Percentiles rank a stretch among this genome's conserved stretches.
phyloP scores from a whole-genome alignment of 2,329 filamentous ascomycete genomes.

The Cladosporium austrohemisphaericum region DNA sequence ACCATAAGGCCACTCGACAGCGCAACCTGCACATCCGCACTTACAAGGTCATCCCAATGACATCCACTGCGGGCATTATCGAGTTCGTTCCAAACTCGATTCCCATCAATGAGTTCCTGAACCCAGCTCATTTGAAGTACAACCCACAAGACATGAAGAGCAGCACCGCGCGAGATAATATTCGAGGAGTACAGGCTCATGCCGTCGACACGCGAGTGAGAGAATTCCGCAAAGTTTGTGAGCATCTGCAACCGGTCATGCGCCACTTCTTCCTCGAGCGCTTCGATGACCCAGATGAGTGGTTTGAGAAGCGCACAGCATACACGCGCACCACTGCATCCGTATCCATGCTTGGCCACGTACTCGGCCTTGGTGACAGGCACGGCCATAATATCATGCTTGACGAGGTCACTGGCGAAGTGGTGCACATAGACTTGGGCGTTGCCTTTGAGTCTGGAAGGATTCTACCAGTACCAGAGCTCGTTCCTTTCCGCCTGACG shows the following conservation, averaged over 20 bases:
- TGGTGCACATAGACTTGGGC: constrained; percentile 93
- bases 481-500: constrained; percentile 92
- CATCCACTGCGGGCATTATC: constrained; percentile 80
- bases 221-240: constrained; percentile 72
- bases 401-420: constrained; percentile 84
- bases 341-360: constrained; percentile 85
- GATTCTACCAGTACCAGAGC: constrained; percentile 89
- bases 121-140: constrained; percentile 85
- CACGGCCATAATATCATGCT: constrained; percentile 97
- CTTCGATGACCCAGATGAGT: constrained; percentile 90
- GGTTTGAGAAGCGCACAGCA: constrained; percentile 83
- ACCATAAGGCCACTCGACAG: constrained; percentile 81
- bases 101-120: constrained; percentile 84
- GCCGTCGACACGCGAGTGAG: constrained; percentile 67
- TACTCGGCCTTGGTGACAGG: constrained; percentile 87
- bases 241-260: constrained; percentile 88
- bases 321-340: constrained; percentile 93
- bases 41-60: constrained; percentile 93
- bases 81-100: constrained; percentile 95
- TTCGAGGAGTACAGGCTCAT: constrained; percentile 65
- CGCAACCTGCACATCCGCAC: constrained; percentile 87
- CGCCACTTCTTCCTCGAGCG: constrained; percentile 96
- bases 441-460: constrained; percentile 96
- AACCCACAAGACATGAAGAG: constrained; percentile 79
- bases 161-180: constrained; percentile 72